Base-by-base conservation (phyloP, 2,329 filamentous ascomycete species). In the Westerdykella ornata region DNA sequence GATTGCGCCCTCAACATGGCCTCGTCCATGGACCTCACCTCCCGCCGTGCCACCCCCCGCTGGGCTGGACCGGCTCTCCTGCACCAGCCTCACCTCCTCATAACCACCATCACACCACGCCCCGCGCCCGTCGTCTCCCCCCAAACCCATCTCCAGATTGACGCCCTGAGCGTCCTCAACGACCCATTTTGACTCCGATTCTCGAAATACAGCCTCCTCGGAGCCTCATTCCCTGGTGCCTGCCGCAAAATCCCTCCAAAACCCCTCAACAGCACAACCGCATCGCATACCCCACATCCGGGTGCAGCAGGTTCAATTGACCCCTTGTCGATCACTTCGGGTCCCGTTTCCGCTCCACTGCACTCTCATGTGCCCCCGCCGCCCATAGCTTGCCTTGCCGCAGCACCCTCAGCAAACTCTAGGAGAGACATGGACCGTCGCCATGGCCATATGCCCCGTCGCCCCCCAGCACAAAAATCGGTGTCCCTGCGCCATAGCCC, bases 401-500 rank as follows among this genome's bases (percentile, higher is more conserved):
- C 30, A 11, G 30, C 16, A 2, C 30, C 3, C 30, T 33, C 16
- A 14, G 14, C 16, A 33, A 14, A 33, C 8, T 33, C 8, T 8
- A 13, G 30, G 30, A 17, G n/a, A 14, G 30, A 33, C 30, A 33
- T 33, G 30, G 30, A 14, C 30, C 30, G n/a, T 33, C 30, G n/a
- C 3, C 16, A 18, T 15, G 16, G 30, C 30, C 14, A 13, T 6
- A 17, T 17, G 30, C 16, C 34, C 3, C 68, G 71, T 32, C 66
- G 71, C 18, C 64, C 65, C 12, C 67, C 68, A 3, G 68, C 71
- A 4, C 60, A 71, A 49, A 52, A 64, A 37, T 73, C 71, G 0
- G 70, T 73, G 11, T 73, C 71, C 3, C 62, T 74, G 14, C 57
- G 66, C 19, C 71, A 72, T 39, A 63, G 59, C 20, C 28, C 38